Evolutionary conservation across 2,329 filamentous ascomycete genomes (phyloP).

Genomic region (Diaporthe nobilis): DNA sequence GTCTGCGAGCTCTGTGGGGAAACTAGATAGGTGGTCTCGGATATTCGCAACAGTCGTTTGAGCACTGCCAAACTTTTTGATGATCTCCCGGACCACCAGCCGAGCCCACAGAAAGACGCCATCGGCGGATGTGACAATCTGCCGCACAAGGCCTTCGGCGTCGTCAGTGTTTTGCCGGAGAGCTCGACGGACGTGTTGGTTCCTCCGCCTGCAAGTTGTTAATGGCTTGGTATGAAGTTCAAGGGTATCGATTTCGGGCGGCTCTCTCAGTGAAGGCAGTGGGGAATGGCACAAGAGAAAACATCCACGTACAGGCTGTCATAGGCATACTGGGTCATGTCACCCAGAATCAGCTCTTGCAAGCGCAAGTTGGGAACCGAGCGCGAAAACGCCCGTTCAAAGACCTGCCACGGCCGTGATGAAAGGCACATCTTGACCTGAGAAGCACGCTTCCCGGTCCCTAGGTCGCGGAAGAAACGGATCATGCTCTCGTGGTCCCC

Average conservation of each 20-base stretch:
- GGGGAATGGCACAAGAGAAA: not conserved
- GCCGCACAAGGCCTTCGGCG: slow-evolving; percentile 24
- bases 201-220: slow-evolving; percentile 5
- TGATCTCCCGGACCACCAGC: slow-evolving; percentile 49
- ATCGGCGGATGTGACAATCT: slow-evolving; percentile 43
- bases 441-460: slow-evolving; percentile 36
- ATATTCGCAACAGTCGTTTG: slow-evolving; percentile 30
- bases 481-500: slow-evolving; percentile 47
- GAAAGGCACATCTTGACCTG: slow-evolving; percentile 48
- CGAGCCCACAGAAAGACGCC: slow-evolving; percentile 49
- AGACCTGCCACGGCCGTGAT: slow-evolving; percentile 49
- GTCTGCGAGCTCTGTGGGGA: slow-evolving; percentile 48
- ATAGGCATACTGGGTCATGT: slow-evolving; percentile 45
- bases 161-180: slow-evolving; percentile 37
- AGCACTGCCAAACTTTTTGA: slow-evolving; percentile 42
- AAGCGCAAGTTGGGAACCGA: slow-evolving; percentile 45
- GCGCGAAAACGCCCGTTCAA: slow-evolving; percentile 46
- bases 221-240: not conserved
- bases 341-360: slow-evolving; percentile 45
- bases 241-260: not conserved
- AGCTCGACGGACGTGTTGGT: slow-evolving; percentile 39
- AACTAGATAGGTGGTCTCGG: slow-evolving; percentile 35
- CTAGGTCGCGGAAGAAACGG: slow-evolving; percentile 43
- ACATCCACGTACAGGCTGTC: slow-evolving; percentile 40
- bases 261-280: not conserved